Evolutionary conservation across 371 early-diverging fungal genomes (phyloP).

Genomic region (Apophysomyces sp.): DNA sequence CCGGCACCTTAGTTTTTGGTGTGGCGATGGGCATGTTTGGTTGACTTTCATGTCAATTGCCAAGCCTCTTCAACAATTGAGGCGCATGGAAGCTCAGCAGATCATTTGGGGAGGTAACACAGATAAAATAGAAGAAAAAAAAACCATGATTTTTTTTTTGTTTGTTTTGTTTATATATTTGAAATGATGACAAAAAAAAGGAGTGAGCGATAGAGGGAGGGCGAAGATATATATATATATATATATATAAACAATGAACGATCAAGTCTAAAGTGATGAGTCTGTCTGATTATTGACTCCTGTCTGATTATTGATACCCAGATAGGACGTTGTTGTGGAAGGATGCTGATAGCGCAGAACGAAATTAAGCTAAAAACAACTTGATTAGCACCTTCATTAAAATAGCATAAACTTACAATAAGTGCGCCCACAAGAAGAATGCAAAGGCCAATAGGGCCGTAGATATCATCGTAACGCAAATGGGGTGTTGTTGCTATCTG

Average conservation of each 20-base stretch:
- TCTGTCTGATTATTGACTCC: neutral
- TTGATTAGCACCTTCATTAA: neutral
- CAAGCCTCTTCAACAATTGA: neutral
- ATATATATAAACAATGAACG: neutral
- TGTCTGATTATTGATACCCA: neutral
- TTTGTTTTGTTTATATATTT: constrained; percentile 17
- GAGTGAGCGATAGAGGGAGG: neutral
- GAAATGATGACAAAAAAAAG: constrained; percentile 1
- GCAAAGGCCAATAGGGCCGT: constrained; percentile 36
- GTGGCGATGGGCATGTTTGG: neutral
- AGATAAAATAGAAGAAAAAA: neutral
- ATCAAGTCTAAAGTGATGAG: neutral
- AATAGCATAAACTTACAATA: constrained; percentile 26
- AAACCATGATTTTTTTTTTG: neutral
- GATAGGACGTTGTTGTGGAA: neutral
- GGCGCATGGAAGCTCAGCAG: constrained; percentile 3
- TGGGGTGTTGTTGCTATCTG: constrained; percentile 31
- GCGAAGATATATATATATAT: too few species aligned
- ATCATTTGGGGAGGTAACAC: neutral
- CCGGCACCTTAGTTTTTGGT: neutral
- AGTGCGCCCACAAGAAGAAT: constrained; percentile 27
- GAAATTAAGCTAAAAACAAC: neutral
- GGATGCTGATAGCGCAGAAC: neutral
- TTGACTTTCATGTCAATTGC: neutral
- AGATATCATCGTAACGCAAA: constrained; percentile 37